Base-by-base conservation (phyloP, 176 grass and related monocot genomes). In the Oryza officinalis region DNA sequence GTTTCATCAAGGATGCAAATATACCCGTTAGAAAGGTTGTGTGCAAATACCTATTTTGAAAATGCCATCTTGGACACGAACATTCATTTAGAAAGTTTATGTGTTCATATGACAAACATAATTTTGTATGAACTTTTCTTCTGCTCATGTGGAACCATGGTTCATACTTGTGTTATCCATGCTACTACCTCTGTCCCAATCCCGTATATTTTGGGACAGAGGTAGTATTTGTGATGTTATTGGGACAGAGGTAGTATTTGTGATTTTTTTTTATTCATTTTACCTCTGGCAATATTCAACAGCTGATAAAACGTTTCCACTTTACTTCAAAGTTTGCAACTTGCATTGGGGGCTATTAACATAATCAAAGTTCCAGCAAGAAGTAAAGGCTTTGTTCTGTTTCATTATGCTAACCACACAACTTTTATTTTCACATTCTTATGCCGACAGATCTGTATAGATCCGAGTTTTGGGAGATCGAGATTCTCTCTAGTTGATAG, bases 401-500 rank as follows among this genome's bases (percentile, higher is more conserved):
- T 1, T 65, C 27, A n/a, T 82, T 77, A 41, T 47, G 18, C 47
- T 66, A 81, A 84, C 4, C 0, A 22, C 40, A 41, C 15, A 63
- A 64, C 46, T 20, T 59, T 61, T 75, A 18, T 74, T 68, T 47
- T 1, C 69, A 13, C 52, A 45, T 32, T 50, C 27, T 84, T 63
- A 43, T 76, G 61, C 27, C 33, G 40, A 89, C 84, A 94, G 88
- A 17, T 93, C 84, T 98, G 92, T 69, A 87, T 89, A 79, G 92
- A 94, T 71, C 90, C 88, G 1, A 88, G 63, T 94, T 97, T 97
- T 71, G 89, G 65, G 69, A 83, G 86, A 79, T 83, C 88, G 40
- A 86, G 71, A 65, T 87, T 97, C 67, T 94, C 95, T 67, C 84
- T 97, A 45, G 92, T 97, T 30, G 90, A 97, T 54, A 80, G 95